Conservation (phyloP, 2,329 filamentous ascomycete genomes). For the Trichoderma simmonsii region DNA sequence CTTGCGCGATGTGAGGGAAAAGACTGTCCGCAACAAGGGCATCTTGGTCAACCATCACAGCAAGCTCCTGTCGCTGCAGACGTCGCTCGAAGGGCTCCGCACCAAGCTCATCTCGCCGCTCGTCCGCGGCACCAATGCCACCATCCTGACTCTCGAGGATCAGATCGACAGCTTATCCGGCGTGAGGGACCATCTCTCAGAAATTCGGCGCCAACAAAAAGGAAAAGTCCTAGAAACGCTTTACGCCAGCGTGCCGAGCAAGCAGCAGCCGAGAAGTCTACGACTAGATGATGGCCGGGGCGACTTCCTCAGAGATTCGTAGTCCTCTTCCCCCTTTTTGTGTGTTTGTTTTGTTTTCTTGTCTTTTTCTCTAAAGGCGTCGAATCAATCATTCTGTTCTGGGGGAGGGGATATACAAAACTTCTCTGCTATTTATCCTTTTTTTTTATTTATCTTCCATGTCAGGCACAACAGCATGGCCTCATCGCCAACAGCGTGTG, state of each 20-base stretch:
- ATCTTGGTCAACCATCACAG: conserved; percentile 84
- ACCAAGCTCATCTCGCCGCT: conserved; percentile 81
- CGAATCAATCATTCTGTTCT: not conserved
- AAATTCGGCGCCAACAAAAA: conserved; percentile 75
- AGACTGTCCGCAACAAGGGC: conserved; percentile 83
- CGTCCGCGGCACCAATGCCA: conserved; percentile 65
- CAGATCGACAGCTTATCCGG: conserved; percentile 81
- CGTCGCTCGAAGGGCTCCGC: conserved; percentile 79
- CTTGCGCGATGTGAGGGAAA: conserved; percentile 72
- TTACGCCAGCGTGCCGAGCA: conserved; percentile 52
- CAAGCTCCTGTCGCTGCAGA: conserved; percentile 77
- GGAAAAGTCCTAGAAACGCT: conserved; percentile 77
- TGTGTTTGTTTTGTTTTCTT: not conserved
- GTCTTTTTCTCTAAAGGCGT: not conserved
- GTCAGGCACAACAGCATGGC: not conserved
- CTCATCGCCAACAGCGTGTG: not conserved
- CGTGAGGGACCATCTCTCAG: conserved; percentile 73
- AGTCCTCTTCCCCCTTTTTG: not conserved
- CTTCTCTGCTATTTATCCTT: not conserved
- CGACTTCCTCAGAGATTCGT: conserved; percentile 11
- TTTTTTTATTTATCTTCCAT: not conserved
- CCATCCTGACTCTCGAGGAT: conserved; percentile 72
- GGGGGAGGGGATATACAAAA: not conserved
- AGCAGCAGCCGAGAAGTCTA: conserved; percentile 9
- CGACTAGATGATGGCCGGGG: conserved; percentile 4